phyloP scores from a whole-genome alignment of 2,329 filamentous ascomycete genomes.

The Arthrobotrys conoides region DNA sequence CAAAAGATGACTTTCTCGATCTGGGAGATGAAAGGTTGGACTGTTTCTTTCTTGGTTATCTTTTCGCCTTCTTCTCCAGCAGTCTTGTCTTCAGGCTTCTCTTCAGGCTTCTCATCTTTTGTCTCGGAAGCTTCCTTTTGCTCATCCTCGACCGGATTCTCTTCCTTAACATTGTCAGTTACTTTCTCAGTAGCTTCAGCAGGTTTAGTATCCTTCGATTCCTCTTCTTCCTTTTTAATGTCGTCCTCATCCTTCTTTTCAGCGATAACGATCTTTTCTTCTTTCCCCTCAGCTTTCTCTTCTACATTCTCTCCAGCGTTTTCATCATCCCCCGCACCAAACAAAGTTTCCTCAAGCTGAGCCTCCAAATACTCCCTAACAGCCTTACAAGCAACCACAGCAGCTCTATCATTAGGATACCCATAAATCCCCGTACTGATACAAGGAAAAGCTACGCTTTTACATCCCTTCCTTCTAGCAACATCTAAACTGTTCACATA shows the following conservation, averaged over 20 bases:
- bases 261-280: not conserved
- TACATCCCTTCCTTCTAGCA: constrained; percentile 77
- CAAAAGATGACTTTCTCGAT: constrained; percentile 86
- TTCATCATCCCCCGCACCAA: constrained; percentile 67
- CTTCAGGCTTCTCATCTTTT: constrained; percentile 19
- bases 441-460: constrained; percentile 83
- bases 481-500: constrained; percentile 80
- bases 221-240: too few species aligned
- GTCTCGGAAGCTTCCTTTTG: not conserved
- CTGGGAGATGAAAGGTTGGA: constrained; percentile 64
- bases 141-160: not conserved
- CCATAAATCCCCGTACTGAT: constrained; percentile 93
- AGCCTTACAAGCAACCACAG: constrained; percentile 76
- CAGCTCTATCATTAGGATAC: constrained; percentile 82
- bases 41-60: constrained; percentile 62
- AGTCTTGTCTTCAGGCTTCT: constrained; percentile 16
- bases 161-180: not conserved
- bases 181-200: not conserved
- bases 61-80: not conserved
- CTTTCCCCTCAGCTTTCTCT: constrained; percentile 3
- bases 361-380: constrained; percentile 71
- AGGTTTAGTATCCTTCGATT: not conserved
- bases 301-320: constrained; percentile 4
- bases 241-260: not conserved
- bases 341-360: constrained; percentile 61